phyloP scores from a whole-genome alignment of 176 grass and related monocot genomes.

The Oryza nivara region DNA sequence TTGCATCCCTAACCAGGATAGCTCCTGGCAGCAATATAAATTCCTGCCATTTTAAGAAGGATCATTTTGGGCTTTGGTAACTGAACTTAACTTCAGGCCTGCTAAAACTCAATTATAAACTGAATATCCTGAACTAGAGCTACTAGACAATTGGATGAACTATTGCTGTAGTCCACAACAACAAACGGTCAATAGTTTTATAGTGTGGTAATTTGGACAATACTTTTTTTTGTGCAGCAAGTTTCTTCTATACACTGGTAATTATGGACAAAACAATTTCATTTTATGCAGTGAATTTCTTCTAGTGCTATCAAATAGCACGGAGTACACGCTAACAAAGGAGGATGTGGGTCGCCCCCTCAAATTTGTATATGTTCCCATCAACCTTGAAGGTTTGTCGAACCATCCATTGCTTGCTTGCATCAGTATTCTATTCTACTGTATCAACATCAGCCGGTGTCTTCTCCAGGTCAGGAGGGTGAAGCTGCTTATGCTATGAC shows the following conservation, averaged over 20 bases:
- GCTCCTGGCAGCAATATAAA: not conserved
- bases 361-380: conserved; percentile 82
- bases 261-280: conserved; percentile 20
- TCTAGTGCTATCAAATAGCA: conserved; percentile 73
- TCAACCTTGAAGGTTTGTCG: conserved; percentile 87
- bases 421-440: conserved; percentile 37
- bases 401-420: conserved; percentile 33
- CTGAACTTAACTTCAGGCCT: conserved; percentile 8
- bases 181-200: conserved; percentile 11
- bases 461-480: conserved; percentile 72
- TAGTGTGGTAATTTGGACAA: conserved; percentile 5
- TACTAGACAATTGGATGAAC: conserved; percentile 18
- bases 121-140: not conserved
- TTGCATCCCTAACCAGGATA: not conserved
- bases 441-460: conserved; percentile 38
- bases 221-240: conserved; percentile 52
- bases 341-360: conserved; percentile 67
- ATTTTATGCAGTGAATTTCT: conserved; percentile 61
- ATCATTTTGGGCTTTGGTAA: not conserved
- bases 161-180: conserved; percentile 1
- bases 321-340: conserved; percentile 69
- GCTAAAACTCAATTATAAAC: conserved; percentile 18
- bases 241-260: conserved; percentile 43
- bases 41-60: conserved; percentile 18
- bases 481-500: conserved; percentile 67